Conservation (phyloP, 371 early-diverging fungal species). For the Blakeslea trispora region DNA sequence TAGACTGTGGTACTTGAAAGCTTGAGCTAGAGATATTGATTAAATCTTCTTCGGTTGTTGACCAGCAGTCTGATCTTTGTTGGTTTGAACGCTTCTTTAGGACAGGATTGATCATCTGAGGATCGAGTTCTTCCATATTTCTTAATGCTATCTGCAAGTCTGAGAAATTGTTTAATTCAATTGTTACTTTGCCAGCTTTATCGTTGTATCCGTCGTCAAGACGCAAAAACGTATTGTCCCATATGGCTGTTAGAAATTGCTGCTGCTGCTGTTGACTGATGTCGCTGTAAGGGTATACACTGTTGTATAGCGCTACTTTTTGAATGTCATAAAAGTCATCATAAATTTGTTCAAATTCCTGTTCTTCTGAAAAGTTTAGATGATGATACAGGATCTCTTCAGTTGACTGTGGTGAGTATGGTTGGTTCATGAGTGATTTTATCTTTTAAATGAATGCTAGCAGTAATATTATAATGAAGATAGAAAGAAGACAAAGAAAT, state of each 20-base stretch:
- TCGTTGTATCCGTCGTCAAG: conserved; percentile 10
- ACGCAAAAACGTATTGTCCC: conserved; percentile 14
- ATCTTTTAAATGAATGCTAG: too few species aligned
- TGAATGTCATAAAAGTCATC: background rate
- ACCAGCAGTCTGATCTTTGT: conserved; percentile 3
- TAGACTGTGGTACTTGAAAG: conserved; percentile 16
- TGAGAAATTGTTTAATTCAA: conserved; percentile 19
- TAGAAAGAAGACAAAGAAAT: too few species aligned
- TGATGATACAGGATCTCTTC: background rate
- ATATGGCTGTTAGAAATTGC: background rate
- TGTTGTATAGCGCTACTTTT: background rate
- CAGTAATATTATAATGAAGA: too few species aligned
- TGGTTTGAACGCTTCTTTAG: background rate
- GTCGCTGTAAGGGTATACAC: background rate
- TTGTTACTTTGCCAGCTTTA: background rate
- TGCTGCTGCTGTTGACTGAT: background rate
- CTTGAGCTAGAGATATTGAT: background rate
- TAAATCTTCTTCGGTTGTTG: conserved; percentile 19
- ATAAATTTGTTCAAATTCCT: background rate
- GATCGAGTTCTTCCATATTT: conserved; percentile 13
- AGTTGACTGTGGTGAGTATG: background rate
- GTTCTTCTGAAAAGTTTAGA: background rate
- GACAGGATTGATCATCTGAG: conserved; percentile 1
- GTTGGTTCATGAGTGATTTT: background rate
- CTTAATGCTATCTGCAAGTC: conserved; percentile 19